A percentile compares a stretch with the other conserved stretches of the same genome.
Evolutionary conservation across 768 basidiomycete species (phyloP).

Genomic region (Baorangia bicolor): DNA sequence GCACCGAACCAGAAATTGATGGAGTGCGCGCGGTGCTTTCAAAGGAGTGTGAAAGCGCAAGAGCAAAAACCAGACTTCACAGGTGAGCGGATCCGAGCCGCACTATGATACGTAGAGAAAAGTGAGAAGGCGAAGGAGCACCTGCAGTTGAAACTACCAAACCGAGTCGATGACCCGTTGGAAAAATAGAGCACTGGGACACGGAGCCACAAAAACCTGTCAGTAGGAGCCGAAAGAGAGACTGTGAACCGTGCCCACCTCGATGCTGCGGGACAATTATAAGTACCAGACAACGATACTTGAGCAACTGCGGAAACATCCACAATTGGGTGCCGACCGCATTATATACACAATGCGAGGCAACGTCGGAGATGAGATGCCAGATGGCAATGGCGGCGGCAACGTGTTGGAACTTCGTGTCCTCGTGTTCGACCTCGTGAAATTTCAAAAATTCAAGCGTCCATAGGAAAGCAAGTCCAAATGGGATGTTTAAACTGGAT

Average conservation of each 20-base stretch:
- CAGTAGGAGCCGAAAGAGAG: constrained; percentile 14
- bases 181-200: neutral
- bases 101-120: constrained; percentile 1
- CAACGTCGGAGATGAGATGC: constrained; percentile 26
- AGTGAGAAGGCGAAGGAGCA: neutral
- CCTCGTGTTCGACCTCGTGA: neutral
- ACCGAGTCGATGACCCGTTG: neutral
- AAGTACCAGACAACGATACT: constrained; percentile 8
- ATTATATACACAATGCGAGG: constrained; percentile 13
- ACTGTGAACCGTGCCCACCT: constrained; percentile 15
- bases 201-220: neutral
- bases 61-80: neutral
- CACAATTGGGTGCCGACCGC: constrained; percentile 5
- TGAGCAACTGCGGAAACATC: constrained; percentile 3
- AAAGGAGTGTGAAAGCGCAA: constrained; percentile 16
- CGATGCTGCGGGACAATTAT: constrained; percentile 9
- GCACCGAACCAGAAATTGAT: neutral
- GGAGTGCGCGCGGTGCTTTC: neutral
- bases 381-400: constrained; percentile 3
- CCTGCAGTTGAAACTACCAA: neutral
- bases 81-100: constrained; percentile 8
- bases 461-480: neutral
- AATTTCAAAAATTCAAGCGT: neutral
- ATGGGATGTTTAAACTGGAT: neutral
- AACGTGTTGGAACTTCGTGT: constrained; percentile 25